Conservation (phyloP, 225 moss, liverwort and hornwort genomes). For the Rhytidiadelphus loreus region DNA sequence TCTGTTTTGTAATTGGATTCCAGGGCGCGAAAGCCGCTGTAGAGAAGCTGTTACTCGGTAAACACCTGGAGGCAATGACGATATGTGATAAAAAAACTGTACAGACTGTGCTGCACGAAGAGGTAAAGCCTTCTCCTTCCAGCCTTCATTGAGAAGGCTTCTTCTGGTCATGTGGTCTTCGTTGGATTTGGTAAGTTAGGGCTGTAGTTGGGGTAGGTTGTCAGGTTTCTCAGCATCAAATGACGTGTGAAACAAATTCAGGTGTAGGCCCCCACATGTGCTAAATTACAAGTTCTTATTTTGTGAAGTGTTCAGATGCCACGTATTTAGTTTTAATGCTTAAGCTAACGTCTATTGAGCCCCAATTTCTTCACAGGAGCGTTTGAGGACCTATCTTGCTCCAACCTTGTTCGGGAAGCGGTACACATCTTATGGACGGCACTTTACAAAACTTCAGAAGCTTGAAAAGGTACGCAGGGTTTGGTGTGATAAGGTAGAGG, state of each 20-base stretch:
- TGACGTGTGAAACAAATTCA: not conserved
- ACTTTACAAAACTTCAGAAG: conserved; percentile 65
- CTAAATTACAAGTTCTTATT: not conserved
- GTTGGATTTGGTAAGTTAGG: not conserved
- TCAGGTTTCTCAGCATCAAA: not conserved
- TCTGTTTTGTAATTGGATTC: not conserved
- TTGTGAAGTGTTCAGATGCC: not conserved
- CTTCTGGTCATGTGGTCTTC: not conserved
- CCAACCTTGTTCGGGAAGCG: conserved; percentile 69
- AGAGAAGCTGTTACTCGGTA: conserved; percentile 1
- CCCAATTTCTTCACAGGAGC: conserved; percentile 17
- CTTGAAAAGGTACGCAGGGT: conserved; percentile 43
- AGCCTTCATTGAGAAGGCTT: not conserved
- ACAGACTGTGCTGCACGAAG: not conserved
- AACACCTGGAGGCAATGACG: not conserved
- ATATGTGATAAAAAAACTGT: not conserved
- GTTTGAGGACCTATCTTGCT: conserved; percentile 45
- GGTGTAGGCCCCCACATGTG: not conserved
- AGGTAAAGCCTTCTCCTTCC: conserved; percentile 15
- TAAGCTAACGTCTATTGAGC: not conserved
- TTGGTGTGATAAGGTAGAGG: not conserved
- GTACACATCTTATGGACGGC: conserved; percentile 83
- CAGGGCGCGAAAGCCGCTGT: conserved; percentile 44
- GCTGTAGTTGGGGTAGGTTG: not conserved
- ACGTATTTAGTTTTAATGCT: not conserved